Base-by-base conservation (phyloP, 768 basidiomycete genomes). In the Russula dissimulans region DNA sequence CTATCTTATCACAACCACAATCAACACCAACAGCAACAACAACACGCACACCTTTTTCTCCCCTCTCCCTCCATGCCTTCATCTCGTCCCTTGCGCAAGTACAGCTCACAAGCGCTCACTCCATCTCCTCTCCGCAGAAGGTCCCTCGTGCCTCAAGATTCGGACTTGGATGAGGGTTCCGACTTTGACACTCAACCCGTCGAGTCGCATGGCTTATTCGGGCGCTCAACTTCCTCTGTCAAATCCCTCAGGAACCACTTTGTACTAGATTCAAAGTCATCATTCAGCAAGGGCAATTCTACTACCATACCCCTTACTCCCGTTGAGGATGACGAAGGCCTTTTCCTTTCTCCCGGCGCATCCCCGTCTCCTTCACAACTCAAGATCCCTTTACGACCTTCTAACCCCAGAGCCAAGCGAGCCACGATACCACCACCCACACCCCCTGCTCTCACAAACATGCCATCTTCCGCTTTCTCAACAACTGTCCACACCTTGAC, bases 111-210 rank as follows among this genome's bases (percentile, higher is more conserved):
- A n/a, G 56, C 64, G 26, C 59, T 60, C 26, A 65, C 59, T 0
- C 63, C 65, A 18, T 66, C 65, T 8, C 65, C 65, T 29, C 43
- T 66, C 3, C 63, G 65, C 43, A 54, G 65, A 53, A 65, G 56
- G 44, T 63, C 64, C 2, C 51, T 64, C 26, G 41, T 63, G 10
- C 64, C 62, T 8, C 26, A 44, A 7, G 57, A 55, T 55, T 51
- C 57, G 2, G 53, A 56, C 54, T 32, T 63, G 34, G 57, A 56
- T 54, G 60, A 7, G 0, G 64, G 55, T 44, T 59, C 61, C 6
- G 64, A 59, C 22, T 56, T 56, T 45, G 61, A 59, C 51, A 43
- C 39, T 2, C 57, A 22, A 39, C 43, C 54, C n/a, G 44, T 57
- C 1, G 44, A 56, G 10, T 8, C 64, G 29, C 61, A 59, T 34